Evolutionary conservation across 1,139 yeast species (phyloP), one percentile per base, ranked within the genome.

Genomic region (Starmera stellimalicola): DNA sequence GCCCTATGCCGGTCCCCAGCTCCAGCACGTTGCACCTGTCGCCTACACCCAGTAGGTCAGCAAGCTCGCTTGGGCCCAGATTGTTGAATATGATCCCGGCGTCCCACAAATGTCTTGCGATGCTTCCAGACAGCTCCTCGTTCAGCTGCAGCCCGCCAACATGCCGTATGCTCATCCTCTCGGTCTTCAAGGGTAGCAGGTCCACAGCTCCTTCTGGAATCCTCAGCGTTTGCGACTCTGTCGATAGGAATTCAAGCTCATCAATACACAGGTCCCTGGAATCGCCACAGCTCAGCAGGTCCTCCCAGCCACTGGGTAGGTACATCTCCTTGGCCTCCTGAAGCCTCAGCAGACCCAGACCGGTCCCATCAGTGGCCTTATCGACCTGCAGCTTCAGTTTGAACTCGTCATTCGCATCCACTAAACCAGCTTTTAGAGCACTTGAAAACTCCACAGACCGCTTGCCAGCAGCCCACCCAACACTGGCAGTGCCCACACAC

Each of bases 91-190:
- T 24, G 5, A 50, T 40, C 6, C 55, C 55, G 10, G 56, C 52
- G 34, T 51, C 54, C 56, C 56, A 51, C 17, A 51, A 34, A 33
- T 51, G 56, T 23, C 55, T 42, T 8, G 54, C 55, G 14, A 51
- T 50, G 12, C 43, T 48, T 16, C 51, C 48, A 1, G 53, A 46
- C 4, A 50, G 33, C 20, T 51, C 55, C 29, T 50, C 54, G 19
- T 35, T 45, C 5, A 43, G 27, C 3, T 33, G 11, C 1, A 41
- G 27, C 7, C 29, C 34, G 2, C 27, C 22, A 2, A 41, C 27
- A 7, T 19, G 15, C 30, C 52, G 36, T 26, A 43, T 34, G 3
- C 49, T 36, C 3, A 32, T 30, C 20, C 48, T 38, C 0, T 42
- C 44, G 4, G 50, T 38, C 28, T 37, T 47, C 10, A 39, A 11